These are phyloP conservation scores for Orbilia oligospora DNA, from an alignment of 2,329 filamentous ascomycete genomes.

Conservation along the genomic window DNA sequence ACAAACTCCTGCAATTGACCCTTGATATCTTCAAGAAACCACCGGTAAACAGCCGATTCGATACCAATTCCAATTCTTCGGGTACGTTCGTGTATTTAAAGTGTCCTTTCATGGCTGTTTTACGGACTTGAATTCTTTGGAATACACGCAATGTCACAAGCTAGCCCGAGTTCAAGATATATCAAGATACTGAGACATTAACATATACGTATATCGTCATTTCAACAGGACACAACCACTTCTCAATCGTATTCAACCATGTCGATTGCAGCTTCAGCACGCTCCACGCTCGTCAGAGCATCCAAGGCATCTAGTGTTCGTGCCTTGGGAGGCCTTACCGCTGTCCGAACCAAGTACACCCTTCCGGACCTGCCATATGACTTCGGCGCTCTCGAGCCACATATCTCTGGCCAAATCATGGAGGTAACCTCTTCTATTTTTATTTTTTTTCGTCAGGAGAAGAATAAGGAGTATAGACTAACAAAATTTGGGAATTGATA, in stretches of 20 bases:
- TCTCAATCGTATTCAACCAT: conserved; percentile 39
- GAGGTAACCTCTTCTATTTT: conserved; percentile 70
- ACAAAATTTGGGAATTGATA: neutral
- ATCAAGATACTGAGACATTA: conserved; percentile 14
- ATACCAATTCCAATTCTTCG: neutral
- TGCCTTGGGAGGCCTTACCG: conserved; percentile 79
- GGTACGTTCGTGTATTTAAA: conserved; percentile 13
- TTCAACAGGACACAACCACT: conserved; percentile 2
- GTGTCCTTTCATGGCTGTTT: neutral
- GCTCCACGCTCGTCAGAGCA: conserved; percentile 51
- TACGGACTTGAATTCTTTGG: too few relatives aligned
- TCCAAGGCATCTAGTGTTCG: conserved; percentile 49
- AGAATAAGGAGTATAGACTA: neutral
- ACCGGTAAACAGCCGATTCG: conserved; percentile 44
- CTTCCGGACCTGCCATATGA: conserved; percentile 93
- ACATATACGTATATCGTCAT: conserved; percentile 1
- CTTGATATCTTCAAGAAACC: neutral
- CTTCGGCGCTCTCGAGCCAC: conserved; percentile 88
- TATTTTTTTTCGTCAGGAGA: neutral
- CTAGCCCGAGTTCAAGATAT: conserved; percentile 10
- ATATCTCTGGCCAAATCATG: conserved; percentile 91
- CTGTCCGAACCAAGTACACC: conserved; percentile 88
- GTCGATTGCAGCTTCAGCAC: conserved; percentile 52
- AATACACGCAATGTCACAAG: conserved; percentile 1
- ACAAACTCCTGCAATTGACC: conserved; percentile 13